Evolutionary conservation across 2,329 filamentous ascomycete species (phyloP).

Genomic region (Diplocarpon rosae): DNA sequence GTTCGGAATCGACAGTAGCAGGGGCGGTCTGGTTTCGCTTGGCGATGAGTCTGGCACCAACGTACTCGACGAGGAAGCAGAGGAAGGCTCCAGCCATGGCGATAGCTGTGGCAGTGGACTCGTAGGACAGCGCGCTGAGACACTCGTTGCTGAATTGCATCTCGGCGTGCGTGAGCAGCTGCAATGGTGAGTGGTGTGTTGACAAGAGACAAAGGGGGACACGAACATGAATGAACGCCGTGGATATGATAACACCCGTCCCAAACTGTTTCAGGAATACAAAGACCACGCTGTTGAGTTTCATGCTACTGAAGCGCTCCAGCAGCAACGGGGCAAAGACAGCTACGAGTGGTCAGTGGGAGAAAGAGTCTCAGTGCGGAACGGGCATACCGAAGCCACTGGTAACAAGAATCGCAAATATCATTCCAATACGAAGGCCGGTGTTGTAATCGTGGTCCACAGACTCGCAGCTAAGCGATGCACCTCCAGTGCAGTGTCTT

Average conservation of each 20-base stretch:
- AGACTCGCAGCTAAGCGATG: conserved; percentile 36
- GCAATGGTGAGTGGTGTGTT: not conserved
- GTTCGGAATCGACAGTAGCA: not conserved
- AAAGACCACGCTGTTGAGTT: conserved; percentile 41
- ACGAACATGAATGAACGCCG: conserved; percentile 56
- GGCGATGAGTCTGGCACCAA: conserved; percentile 47
- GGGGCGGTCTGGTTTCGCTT: conserved; percentile 32
- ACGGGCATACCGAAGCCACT: conserved; percentile 45
- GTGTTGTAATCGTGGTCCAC: conserved; percentile 53
- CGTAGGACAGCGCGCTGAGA: conserved; percentile 53
- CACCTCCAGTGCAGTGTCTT: conserved; percentile 20
- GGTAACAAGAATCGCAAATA: conserved; percentile 61
- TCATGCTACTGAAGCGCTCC: conserved; percentile 4
- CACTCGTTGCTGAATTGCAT: conserved; percentile 55
- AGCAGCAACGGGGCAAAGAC: conserved; percentile 55
- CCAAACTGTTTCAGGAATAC: conserved; percentile 63
- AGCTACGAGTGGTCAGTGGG: conserved; percentile 25
- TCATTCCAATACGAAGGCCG: conserved; percentile 54
- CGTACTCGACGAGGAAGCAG: conserved; percentile 60
- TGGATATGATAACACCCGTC: conserved; percentile 61
- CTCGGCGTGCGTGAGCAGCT: conserved; percentile 62
- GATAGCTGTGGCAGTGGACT: conserved; percentile 58
- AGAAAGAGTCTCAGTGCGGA: not conserved
- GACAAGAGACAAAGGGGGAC: not conserved
- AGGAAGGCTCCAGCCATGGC: conserved; percentile 65